A percentile compares a stretch with the other conserved stretches of the same genome.
Conservation (phyloP, 192 early-diverging fungal species). For the Coemansia sp. region DNA sequence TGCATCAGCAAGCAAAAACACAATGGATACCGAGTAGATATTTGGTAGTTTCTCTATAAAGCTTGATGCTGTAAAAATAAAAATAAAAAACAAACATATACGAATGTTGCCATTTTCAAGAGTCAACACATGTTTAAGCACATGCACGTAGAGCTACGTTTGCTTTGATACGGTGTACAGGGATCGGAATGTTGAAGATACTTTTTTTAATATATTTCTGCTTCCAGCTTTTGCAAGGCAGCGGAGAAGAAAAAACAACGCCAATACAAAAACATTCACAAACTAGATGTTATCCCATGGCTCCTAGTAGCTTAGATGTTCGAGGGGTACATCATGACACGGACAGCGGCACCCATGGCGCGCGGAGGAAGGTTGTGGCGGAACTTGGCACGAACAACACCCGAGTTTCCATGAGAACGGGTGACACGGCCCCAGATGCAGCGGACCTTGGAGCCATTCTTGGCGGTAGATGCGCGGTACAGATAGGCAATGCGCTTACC, state of each 20-base stretch:
- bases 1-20: not conserved
- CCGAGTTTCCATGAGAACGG: slow-evolving; percentile 93
- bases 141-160: too few relatives aligned
- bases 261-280: slow-evolving; percentile 7
- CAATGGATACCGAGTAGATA: slow-evolving; percentile 8
- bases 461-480: slow-evolving; percentile 87
- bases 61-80: too few relatives aligned
- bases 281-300: not conserved
- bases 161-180: too few relatives aligned
- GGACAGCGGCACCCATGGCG: slow-evolving; percentile 87
- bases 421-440: slow-evolving; percentile 98
- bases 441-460: slow-evolving; percentile 91
- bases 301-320: slow-evolving; percentile 54
- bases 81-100: too few relatives aligned
- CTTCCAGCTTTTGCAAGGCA: slow-evolving; percentile 2
- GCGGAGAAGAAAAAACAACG: slow-evolving; percentile 6
- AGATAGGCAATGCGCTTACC: slow-evolving; percentile 98
- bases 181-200: not conserved
- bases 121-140: too few relatives aligned
- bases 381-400: slow-evolving; percentile 97
- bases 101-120: too few relatives aligned
- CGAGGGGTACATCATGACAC: slow-evolving; percentile 98
- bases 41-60: not conserved
- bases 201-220: slow-evolving; percentile 1
- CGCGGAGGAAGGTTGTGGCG: slow-evolving; percentile 94